Percentiles rank a stretch among this genome's conserved stretches.
Conservation (phyloP, 2,329 filamentous ascomycete species). For the Cyphellophora europaea region DNA sequence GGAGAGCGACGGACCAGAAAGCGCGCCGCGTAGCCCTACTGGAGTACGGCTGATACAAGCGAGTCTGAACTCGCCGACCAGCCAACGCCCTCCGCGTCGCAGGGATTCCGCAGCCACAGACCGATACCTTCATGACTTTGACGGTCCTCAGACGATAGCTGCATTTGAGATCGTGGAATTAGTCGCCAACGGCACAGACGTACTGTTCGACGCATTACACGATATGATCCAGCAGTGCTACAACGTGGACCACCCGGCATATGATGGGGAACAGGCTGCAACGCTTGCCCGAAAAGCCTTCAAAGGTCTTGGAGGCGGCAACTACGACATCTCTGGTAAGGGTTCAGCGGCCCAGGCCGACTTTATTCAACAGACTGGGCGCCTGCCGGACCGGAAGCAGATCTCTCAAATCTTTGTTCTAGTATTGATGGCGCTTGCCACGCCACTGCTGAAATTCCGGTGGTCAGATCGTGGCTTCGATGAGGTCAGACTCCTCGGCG, state of each 20-base stretch:
- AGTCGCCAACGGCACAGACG: not conserved
- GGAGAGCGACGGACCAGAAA: no score
- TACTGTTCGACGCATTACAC: not conserved
- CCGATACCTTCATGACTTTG: not conserved
- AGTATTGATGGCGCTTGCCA: not conserved
- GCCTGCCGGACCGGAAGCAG: not conserved
- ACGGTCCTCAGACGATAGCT: not conserved
- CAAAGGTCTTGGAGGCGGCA: not conserved
- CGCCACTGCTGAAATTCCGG: no score
- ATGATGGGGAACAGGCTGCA: not conserved
- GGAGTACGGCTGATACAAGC: no score
- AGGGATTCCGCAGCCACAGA: not conserved
- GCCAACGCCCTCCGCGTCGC: not conserved
- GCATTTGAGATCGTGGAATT: not conserved
- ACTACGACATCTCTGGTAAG: no score
- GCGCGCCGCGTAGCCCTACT: no score
- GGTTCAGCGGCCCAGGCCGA: no score
- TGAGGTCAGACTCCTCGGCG: no score
- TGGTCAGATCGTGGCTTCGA: no score
- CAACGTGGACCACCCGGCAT: not conserved
- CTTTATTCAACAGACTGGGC: no score
- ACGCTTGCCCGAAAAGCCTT: not conserved
- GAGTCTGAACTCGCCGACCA: no score
- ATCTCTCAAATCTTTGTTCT: not conserved
- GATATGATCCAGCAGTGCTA: not conserved